Percentiles rank a stretch among this genome's conserved stretches.
Conservation (phyloP, 345 rosid species). For the Acer yangbiense region DNA sequence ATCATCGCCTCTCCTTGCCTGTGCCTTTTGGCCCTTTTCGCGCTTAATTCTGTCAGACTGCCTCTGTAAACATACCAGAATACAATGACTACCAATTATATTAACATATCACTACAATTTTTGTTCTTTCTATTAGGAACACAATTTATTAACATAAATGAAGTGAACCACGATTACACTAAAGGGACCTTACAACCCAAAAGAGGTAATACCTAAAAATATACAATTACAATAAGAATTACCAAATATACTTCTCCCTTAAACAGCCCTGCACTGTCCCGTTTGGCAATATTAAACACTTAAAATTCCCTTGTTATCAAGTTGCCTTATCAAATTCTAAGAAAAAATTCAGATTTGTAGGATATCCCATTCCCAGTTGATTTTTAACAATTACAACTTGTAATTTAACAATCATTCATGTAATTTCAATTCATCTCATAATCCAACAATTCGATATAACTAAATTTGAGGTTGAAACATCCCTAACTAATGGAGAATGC, state of each 20-base stretch:
- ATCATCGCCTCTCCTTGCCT: constrained; percentile 63
- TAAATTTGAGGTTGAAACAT: not conserved
- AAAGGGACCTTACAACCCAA: too few species aligned
- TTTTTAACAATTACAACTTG: not conserved
- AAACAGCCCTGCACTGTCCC: not conserved
- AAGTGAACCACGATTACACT: not conserved
- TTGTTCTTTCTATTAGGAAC: not conserved
- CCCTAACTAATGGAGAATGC: not conserved
- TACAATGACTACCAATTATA: not conserved
- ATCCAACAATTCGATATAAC: constrained; percentile 5
- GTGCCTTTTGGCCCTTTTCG: constrained; percentile 63
- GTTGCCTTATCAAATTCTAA: not conserved
- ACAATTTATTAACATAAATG: not conserved
- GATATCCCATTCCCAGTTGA: not conserved
- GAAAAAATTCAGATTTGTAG: not conserved
- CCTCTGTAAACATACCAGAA: constrained; percentile 48
- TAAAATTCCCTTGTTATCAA: not conserved
- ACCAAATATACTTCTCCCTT: too few species aligned
- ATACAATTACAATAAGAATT: not conserved
- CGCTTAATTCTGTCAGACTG: constrained; percentile 73
- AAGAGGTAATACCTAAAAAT: too few species aligned
- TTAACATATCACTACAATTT: constrained; percentile 1
- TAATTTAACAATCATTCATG: not conserved
- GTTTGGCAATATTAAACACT: not conserved
- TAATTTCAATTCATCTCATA: not conserved